Evolutionary conservation across 192 early-diverging fungal genomes (phyloP), one percentile per base, ranked within the genome.

Genomic region (Rhizoclosmatium globosum): DNA sequence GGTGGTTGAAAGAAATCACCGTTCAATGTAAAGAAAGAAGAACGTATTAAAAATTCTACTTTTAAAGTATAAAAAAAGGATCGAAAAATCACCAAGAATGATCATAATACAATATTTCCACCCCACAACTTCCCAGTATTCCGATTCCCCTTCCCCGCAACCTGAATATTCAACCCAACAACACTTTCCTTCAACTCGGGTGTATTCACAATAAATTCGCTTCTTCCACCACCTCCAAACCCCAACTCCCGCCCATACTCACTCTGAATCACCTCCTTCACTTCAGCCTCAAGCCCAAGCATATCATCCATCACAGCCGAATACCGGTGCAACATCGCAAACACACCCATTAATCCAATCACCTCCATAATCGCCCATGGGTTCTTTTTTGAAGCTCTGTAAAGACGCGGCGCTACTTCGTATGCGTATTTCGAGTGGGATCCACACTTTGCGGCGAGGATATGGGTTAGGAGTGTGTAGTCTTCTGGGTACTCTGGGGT

Each of bases 341-440:
- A 71, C 19, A 71, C 53, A 0, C 48, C 47, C 4, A 71, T 17
- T 19, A 71, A 39, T 1, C 47, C 31, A 48, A 71, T 19, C 9
- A 57, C 70, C 2, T 71, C 70, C 48, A 57, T 71, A 19, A 56
- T 42, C 53, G 70, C 70, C 70, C 70, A 71, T 56, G 70, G 70
- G 53, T 71, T 71, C 13, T 71, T 48, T 15, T 57, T 48, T 38
- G 70, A 71, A 13, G 53, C 70, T 1, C 23, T 4, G 11, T 56
- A 56, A 45, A 71, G 41, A 13, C 53, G 4, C 17, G 70, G 70
- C 9, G 42, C 17, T 6, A 71, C 53, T n/a, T 47, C 47, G 39
- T 56, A 71, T 21, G 11, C 19, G 6, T 71, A 45, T 4, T 38
- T n/a, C 13, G 19, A 4, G 4, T 48, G 70, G 4, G 13, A 3